These are phyloP conservation scores for Apiospora aurea DNA, from an alignment of 2,329 filamentous ascomycete species.

Conservation along the genomic window DNA sequence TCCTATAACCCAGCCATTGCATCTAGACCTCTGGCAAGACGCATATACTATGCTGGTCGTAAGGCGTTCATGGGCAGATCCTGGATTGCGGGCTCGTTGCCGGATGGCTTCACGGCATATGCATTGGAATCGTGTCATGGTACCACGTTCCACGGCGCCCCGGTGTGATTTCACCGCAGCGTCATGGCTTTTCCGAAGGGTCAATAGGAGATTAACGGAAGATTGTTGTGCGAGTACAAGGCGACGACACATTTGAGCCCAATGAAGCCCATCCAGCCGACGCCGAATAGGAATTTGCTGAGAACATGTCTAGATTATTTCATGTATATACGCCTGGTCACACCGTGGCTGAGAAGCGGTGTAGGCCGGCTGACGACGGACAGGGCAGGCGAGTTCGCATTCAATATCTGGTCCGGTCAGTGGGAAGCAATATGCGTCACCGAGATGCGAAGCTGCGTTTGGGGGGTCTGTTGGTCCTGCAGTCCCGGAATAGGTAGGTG, in stretches of 20 bases:
- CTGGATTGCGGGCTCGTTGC: slow-evolving; percentile 1
- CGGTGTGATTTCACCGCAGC: background rate
- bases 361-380: background rate
- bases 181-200: background rate
- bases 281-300: background rate
- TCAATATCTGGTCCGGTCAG: background rate
- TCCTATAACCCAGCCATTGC: background rate
- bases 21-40: background rate
- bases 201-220: background rate
- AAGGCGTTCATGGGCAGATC: background rate
- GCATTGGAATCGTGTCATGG: slow-evolving; percentile 19
- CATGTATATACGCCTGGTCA: slow-evolving; percentile 13
- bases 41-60: background rate
- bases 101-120: slow-evolving; percentile 10
- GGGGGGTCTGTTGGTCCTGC: background rate
- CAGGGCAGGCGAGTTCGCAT: background rate
- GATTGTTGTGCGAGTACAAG: background rate
- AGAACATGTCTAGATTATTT: background rate
- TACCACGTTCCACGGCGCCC: slow-evolving; percentile 11
- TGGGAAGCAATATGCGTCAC: background rate
- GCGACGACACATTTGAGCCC: background rate
- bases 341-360: slow-evolving; percentile 20
- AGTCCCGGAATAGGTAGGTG: slow-evolving; percentile 1
- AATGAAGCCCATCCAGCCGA: slow-evolving; percentile 1
- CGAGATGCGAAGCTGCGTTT: slow-evolving; percentile 8